Evolutionary conservation across 192 early-diverging fungal species (phyloP), one percentile per base, ranked within the genome.

Genomic region (Pilaira anomala): DNA sequence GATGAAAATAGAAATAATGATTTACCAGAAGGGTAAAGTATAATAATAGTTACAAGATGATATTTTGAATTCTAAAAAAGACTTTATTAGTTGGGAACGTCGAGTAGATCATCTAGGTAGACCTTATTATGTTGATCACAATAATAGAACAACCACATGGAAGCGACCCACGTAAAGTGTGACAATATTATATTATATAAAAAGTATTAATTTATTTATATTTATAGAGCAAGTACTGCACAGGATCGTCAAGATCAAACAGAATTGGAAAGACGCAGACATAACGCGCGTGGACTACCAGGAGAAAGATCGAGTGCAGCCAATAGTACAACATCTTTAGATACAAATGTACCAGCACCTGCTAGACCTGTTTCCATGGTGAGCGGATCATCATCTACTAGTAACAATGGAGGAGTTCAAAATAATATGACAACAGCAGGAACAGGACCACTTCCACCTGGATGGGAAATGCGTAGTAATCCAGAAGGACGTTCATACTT

Each of bases 81-180:
- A 4, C 13, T 54, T 28, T 41, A 39, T 30, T 68, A 91, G 96
- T 41, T 99, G 97, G 97, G 97, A 99, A 83, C 83, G 93, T 51
- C 87, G 97, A 55, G 83, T 88, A 22, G 97, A 99, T 83, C 89
- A 95, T 67, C 68, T 95, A 48, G 92, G 94, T 8, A 86, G 97
- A 2, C 88, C 90, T 5, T 99, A 99, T 83, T 99, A 95, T 78
- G 95, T 99, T 19, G 95, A 99, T 77, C 97, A 99, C 73, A 97
- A 93, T 75, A 89, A 85, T n/a, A 85, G 95, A 36, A 89, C 88
- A 13, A 99, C 97, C 7, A 97, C 97, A 13, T 99, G 97, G 97
- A 87, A 85, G 57, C 76, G 78, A 54, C 83, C 83, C 24, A 72
- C 71, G 68, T 67, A 74, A 52, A 66, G 5, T 36, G 33, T 9